Percentiles rank a stretch among this genome's conserved stretches.
Conservation (phyloP, 441 rosid species). For the Arabidopsis lyrata region DNA sequence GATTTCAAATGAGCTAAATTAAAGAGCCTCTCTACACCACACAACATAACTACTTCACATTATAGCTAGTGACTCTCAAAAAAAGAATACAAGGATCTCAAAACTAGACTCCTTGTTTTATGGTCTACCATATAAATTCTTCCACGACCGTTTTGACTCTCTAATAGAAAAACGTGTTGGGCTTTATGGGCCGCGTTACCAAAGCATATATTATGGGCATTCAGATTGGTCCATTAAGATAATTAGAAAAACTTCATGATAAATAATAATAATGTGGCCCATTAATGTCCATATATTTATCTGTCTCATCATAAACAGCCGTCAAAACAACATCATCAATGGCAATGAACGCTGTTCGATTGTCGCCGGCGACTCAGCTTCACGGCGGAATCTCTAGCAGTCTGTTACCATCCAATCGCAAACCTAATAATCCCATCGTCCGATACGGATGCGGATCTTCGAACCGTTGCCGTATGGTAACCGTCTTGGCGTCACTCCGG, state of each 20-base stretch:
- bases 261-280: conserved; percentile 22
- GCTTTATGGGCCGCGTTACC: not conserved
- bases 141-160: too few relatives aligned
- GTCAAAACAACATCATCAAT: conserved; percentile 39
- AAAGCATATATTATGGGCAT: conserved; percentile 11
- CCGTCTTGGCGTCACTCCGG: conserved; percentile 42
- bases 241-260: not conserved
- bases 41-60: conserved; percentile 1
- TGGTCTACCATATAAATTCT: not conserved
- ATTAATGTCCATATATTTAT: not conserved
- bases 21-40: conserved; percentile 21
- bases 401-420: conserved; percentile 41
- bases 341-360: conserved; percentile 57
- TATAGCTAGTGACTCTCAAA: not conserved
- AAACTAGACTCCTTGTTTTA: conserved; percentile 15
- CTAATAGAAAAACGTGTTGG: not conserved
- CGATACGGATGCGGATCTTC: conserved; percentile 23
- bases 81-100: not conserved
- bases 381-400: conserved; percentile 42
- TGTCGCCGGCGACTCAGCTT: conserved; percentile 41
- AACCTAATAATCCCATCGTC: not conserved
- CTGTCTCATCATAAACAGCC: conserved; percentile 27
- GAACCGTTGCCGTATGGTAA: conserved; percentile 37
- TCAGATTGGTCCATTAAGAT: not conserved
- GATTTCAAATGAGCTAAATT: conserved; percentile 25